phyloP scores from a whole-genome alignment of 192 early-diverging fungal species.

The Gonapodya sp. region DNA sequence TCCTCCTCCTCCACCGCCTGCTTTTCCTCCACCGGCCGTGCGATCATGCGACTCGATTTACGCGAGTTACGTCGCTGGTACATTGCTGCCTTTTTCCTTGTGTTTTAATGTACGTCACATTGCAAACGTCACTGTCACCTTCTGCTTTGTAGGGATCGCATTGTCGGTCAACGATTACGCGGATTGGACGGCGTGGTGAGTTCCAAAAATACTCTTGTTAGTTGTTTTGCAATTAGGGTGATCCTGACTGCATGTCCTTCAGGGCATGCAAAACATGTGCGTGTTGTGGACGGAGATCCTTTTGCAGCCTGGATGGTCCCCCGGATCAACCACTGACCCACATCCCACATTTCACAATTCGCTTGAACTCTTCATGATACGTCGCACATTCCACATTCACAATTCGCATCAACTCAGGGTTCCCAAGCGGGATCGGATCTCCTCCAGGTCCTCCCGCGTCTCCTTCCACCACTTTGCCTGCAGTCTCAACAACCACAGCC shows the following conservation, averaged over 20 bases:
- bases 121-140: too few relatives aligned
- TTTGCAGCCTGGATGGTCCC: not conserved
- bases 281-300: not conserved
- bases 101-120: not conserved
- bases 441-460: not conserved
- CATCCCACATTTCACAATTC: too few relatives aligned
- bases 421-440: not conserved
- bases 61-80: constrained; percentile 1
- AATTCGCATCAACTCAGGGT: too few relatives aligned
- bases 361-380: not conserved
- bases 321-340: not conserved
- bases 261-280: not conserved
- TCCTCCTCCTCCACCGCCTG: not conserved
- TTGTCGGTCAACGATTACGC: not conserved
- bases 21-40: not conserved
- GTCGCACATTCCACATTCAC: not conserved
- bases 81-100: too few relatives aligned
- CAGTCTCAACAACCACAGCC: not conserved
- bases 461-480: not conserved
- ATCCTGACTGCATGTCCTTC: not conserved
- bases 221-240: not conserved
- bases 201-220: not conserved
- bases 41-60: constrained; percentile 1
- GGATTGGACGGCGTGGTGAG: constrained; percentile 1
- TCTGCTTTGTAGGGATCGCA: not conserved